Evolutionary conservation across 1,284 basidiomycete species (phyloP).

Genomic region (Leccinum ponderosum): DNA sequence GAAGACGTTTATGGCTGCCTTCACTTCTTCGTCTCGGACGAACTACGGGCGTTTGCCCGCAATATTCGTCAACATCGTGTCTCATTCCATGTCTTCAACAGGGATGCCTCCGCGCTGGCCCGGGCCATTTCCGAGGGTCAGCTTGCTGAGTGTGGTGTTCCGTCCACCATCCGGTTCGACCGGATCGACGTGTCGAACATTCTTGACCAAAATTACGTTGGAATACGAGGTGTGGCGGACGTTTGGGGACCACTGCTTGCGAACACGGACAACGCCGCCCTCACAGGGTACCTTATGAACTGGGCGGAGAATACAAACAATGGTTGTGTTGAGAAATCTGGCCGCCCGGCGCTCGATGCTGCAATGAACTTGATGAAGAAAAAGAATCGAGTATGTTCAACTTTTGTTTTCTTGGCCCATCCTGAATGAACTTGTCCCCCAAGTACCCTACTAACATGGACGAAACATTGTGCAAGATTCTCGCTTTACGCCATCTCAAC

Average conservation of each 20-base stretch:
- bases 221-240: constrained; percentile 32
- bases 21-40: constrained; percentile 43
- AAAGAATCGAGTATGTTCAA: constrained; percentile 17
- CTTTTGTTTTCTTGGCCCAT: neutral
- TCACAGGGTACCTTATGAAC: constrained; percentile 49
- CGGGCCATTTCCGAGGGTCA: constrained; percentile 12
- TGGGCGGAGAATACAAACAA: constrained; percentile 33
- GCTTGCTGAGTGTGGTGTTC: too few species aligned
- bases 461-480: neutral
- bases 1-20: constrained; percentile 50
- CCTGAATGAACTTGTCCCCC: neutral
- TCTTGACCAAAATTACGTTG: constrained; percentile 42
- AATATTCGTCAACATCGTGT: constrained; percentile 32
- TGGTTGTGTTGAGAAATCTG: constrained; percentile 10
- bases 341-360: neutral
- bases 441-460: constrained; percentile 15
- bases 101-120: constrained; percentile 33
- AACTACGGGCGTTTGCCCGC: constrained; percentile 37
- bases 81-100: constrained; percentile 30
- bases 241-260: constrained; percentile 40
- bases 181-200: constrained; percentile 48
- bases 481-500: constrained; percentile 12
- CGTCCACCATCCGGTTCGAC: constrained; percentile 35
- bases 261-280: constrained; percentile 25
- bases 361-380: constrained; percentile 14